phyloP scores from a whole-genome alignment of 139 green algal species.

The Tetraselmis chui region DNA sequence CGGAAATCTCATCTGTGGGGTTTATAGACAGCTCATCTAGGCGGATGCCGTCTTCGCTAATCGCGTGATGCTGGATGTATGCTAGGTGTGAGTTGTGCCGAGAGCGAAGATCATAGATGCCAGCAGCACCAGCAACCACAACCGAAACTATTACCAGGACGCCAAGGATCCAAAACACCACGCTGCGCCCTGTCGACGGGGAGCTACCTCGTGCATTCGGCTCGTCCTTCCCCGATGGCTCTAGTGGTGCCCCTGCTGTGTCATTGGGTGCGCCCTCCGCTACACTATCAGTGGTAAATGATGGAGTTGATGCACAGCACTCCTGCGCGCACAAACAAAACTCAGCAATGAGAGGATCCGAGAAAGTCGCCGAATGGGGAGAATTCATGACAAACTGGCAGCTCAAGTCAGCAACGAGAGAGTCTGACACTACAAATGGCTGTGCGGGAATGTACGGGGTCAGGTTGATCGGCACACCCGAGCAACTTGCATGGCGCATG shows the following conservation, averaged over 20 bases:
- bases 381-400: not conserved
- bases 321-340: not conserved
- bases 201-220: not conserved
- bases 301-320: not conserved
- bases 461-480: not conserved
- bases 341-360: not conserved
- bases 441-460: not conserved
- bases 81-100: not conserved
- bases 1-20: too few species aligned
- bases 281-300: not conserved
- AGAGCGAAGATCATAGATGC: not conserved
- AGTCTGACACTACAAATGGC: too few species aligned
- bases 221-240: not conserved
- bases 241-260: too few species aligned
- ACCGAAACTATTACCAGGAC: not conserved
- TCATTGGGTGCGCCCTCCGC: too few species aligned
- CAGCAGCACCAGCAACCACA: not conserved
- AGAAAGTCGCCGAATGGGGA: not conserved
- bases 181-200: not conserved
- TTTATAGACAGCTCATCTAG: too few species aligned
- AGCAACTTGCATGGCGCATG: not conserved
- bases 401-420: not conserved
- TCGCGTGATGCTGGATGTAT: not conserved
- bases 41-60: not conserved
- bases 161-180: not conserved